Percentiles rank a stretch among this genome's conserved stretches.
These are phyloP conservation scores for Mikania micrantha DNA, from an alignment of 129 eudicot genomes.

Conservation along the genomic window DNA sequence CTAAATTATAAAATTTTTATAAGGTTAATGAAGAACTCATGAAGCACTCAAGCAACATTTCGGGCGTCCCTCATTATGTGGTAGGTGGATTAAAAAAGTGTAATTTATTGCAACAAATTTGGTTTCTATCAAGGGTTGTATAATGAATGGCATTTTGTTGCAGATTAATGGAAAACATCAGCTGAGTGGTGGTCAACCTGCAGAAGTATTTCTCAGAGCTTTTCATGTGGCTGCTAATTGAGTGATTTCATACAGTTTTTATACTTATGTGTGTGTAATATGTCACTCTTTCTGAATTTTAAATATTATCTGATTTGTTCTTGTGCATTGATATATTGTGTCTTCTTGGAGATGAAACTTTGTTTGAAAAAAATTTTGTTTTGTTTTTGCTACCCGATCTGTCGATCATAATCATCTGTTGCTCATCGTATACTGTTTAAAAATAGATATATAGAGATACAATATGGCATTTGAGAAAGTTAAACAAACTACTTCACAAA, in stretches of 20 bases:
- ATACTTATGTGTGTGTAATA: not conserved
- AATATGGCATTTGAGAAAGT: not conserved
- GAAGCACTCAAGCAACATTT: conserved; percentile 48
- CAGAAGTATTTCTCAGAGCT: conserved; percentile 67
- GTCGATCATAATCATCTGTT: not conserved
- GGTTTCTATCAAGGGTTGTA: not conserved
- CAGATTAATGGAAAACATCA: conserved; percentile 77
- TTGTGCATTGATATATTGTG: not conserved
- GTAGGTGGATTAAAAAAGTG: conserved; percentile 35
- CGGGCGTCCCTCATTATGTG: conserved; percentile 78
- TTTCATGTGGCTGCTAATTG: conserved; percentile 50
- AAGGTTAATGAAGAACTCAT: conserved; percentile 73
- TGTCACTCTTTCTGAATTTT: not conserved
- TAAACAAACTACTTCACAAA: not conserved
- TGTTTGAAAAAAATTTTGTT: not conserved
- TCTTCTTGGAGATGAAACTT: not conserved
- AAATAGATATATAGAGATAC: not conserved
- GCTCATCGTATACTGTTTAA: not conserved
- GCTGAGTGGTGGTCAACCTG: conserved; percentile 88
- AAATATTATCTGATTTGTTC: not conserved
- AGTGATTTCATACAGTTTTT: conserved; percentile 6
- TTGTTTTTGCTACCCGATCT: conserved; percentile 12
- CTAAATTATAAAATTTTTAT: conserved; percentile 6
- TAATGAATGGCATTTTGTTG: not conserved
- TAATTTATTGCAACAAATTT: not conserved